Base-by-base conservation (phyloP, 352 stramenopile species). In the Globisporangium splendens region DNA sequence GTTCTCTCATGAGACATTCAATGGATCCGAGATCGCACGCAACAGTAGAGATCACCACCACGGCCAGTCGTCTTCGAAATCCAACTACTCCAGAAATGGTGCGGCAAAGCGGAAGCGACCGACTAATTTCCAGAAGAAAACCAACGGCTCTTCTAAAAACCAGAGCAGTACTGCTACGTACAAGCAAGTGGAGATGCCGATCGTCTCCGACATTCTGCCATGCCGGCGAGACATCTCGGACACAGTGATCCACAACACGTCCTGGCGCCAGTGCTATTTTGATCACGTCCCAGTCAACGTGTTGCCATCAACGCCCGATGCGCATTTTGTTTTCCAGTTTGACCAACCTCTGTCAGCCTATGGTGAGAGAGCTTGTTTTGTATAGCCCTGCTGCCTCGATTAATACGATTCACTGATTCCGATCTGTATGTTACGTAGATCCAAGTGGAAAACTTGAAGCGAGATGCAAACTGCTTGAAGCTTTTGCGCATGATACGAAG, bases 201-300 rank as follows among this genome's bases (percentile, higher is more conserved):
- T 65, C 42, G 47, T 77, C 10, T 71, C 69, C 3, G 69, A 77
- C 41, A 79, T 62, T 17, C 59, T 83, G 18, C 8, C 46, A 15
- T 54, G 57, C 13, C 59, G 42, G 14, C 78, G 73, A 42, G 65
- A 64, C 55, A 61, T 68, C 33, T 54, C 42, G 17, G 56, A 73
- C 58, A 76, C 75, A n/a, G 71, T 83, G 14, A 69, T 86, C 54
- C 73, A 80, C 54, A 65, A 54, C 22, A 82, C 73, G 11, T 59
- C 68, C 35, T 86, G 75, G 75, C 62, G 75, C 46, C 72, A 65
- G 20, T 66, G 79, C 33, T 73, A 54, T 48, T 72, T 86, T 1
- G 73, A 76, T 20, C 54, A 59, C 6, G 69, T 60, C 6, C 71
- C 73, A 14, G 51, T 47, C 8, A 81, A 68, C 35, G 24, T 86